Evolutionary conservation across 2,329 filamentous ascomycete genomes (phyloP), one percentile per base, ranked within the genome.

Genomic region (Aspergillus persii): DNA sequence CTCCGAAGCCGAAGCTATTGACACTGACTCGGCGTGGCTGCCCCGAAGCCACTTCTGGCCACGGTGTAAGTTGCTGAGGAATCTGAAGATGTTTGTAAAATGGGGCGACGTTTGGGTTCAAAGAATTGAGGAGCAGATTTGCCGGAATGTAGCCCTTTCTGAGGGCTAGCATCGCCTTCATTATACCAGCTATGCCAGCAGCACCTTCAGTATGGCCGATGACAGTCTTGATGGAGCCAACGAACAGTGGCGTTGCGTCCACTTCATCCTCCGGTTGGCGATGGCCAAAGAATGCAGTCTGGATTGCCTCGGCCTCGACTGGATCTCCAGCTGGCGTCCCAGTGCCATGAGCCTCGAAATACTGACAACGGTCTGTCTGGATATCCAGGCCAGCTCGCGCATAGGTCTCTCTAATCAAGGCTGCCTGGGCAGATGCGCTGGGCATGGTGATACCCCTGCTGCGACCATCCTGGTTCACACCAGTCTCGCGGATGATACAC

Each of bases 141-240:
- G 79, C 77, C 15, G 76, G 69, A 12, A 80, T 74, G 9, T 79
- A 73, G 0, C 74, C 75, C 51, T 75, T 76, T 61, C 81, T 77
- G 2, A 81, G 61, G 65, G 78, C 74, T 61, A 81, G 58, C 0
- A 73, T 69, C 3, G 74, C 66, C 58, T 81, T 80, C 56, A 81
- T 79, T 2, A 79, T 54, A 0, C 69, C 70, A 5, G 73, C 70
- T 46, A 79, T 63, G 12, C 76, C 77, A 58, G 70, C 73, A 3
- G 73, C 74, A n/a, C 73, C 73, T 46, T 66, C 65, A 3, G 62
- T 11, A 48, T 67, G 65, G 9, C 66, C 68, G 15, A 67, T 58
- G 47, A 65, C 66, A 4, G 62, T 61, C 53, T 66, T 67, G 9
- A 65, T 56, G 1, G 65, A 23, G 18, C 18, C 18, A 23, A 23